These are phyloP conservation scores for Cucurbitaria berberidis DNA, from an alignment of 2,329 filamentous ascomycete species.

Conservation along the genomic window DNA sequence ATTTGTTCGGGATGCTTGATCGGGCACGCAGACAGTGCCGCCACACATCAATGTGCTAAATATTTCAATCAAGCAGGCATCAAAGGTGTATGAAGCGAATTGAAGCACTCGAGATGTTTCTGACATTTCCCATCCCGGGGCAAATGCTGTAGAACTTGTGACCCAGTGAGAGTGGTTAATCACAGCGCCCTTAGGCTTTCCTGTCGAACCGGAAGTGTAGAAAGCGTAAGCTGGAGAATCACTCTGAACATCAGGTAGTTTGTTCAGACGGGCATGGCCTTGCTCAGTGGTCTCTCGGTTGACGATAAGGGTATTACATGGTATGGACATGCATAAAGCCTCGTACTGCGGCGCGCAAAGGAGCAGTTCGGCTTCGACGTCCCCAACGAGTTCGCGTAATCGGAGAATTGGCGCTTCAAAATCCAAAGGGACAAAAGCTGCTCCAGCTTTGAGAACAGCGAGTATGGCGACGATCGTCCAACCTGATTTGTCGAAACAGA, in stretches of 20 bases:
- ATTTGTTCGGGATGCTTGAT: slow-evolving; percentile 54
- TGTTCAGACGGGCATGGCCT: slow-evolving; percentile 36
- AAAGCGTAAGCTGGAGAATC: slow-evolving; percentile 66
- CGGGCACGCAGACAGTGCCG: slow-evolving; percentile 57
- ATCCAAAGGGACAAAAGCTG: slow-evolving; percentile 47
- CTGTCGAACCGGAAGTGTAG: slow-evolving; percentile 64
- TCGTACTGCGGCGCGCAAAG: slow-evolving; percentile 35
- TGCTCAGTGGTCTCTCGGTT: slow-evolving; percentile 51
- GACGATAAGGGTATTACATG: slow-evolving; percentile 34
- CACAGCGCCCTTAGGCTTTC: slow-evolving; percentile 65
- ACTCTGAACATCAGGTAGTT: slow-evolving; percentile 45
- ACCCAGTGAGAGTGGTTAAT: slow-evolving; percentile 67
- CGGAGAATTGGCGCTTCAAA: slow-evolving; percentile 46
- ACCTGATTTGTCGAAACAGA: slow-evolving; percentile 47
- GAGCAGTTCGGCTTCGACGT: slow-evolving; percentile 38
- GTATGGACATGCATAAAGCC: slow-evolving; percentile 32
- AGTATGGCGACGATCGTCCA: slow-evolving; percentile 46
- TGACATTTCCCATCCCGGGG: slow-evolving; percentile 51
- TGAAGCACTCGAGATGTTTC: slow-evolving; percentile 62
- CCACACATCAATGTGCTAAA: slow-evolving; percentile 55
- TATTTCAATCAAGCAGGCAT: slow-evolving; percentile 55
- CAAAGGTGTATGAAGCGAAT: slow-evolving; percentile 55
- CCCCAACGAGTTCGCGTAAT: slow-evolving; percentile 43
- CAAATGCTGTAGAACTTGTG: slow-evolving; percentile 47
- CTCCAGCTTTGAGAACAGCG: slow-evolving; percentile 46